Evolutionary conservation across 2,329 filamentous ascomycete species (phyloP).

Genomic region (Paecilomyces niveus): DNA sequence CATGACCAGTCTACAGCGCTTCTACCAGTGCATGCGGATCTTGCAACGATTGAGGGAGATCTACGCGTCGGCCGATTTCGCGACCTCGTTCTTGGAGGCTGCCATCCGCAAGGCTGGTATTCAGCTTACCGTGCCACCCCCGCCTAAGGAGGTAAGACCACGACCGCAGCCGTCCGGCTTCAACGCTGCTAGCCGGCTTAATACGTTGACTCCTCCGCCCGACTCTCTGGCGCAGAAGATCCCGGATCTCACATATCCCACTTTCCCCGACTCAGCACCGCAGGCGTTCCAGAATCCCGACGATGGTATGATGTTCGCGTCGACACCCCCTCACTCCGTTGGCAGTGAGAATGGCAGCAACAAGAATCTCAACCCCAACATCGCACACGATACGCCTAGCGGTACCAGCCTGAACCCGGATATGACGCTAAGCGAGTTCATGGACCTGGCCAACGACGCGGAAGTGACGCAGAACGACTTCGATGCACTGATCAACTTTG

Average conservation of each 20-base stretch:
- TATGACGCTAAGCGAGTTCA: constrained; percentile 33
- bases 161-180: constrained; percentile 9
- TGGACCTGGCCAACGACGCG: constrained; percentile 37
- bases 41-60: constrained; percentile 81
- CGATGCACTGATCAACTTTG: constrained; percentile 40
- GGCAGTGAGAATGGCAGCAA: constrained; percentile 38
- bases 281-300: constrained; percentile 13
- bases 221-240: constrained; percentile 33
- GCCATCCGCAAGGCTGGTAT: constrained; percentile 83
- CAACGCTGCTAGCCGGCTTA: constrained; percentile 16
- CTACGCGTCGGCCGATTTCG: constrained; percentile 91
- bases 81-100: constrained; percentile 89
- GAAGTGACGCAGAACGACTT: constrained; percentile 41
- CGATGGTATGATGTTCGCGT: constrained; percentile 25
- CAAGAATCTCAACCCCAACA: constrained; percentile 27
- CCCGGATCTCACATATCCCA: constrained; percentile 31
- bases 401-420: constrained; percentile 25
- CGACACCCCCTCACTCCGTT: constrained; percentile 36
- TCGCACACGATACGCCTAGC: constrained; percentile 19
- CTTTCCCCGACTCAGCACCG: constrained; percentile 12
- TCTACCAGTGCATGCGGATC: constrained; percentile 87
- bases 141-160: constrained; percentile 9
- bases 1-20: constrained; percentile 67
- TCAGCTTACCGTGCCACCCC: constrained; percentile 50
- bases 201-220: constrained; percentile 34